These are phyloP conservation scores for Rhizopus delemar DNA, from an alignment of 371 early-diverging fungal species.

Conservation along the genomic window DNA sequence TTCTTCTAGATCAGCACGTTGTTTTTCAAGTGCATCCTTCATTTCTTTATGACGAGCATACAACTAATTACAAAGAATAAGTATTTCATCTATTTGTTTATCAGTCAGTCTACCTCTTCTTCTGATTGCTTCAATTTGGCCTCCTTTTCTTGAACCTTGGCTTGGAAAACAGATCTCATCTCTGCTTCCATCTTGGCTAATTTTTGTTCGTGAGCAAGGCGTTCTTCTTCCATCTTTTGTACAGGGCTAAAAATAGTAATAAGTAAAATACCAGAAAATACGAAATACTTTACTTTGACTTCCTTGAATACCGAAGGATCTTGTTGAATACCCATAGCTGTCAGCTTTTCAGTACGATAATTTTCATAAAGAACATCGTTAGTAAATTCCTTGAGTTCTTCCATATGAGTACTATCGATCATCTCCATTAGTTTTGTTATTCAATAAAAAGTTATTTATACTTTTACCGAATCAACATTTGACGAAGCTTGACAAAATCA, in stretches of 20 bases:
- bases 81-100: background rate
- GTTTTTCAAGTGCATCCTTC: constrained; percentile 95
- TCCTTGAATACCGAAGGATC: constrained; percentile 81
- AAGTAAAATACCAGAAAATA: background rate
- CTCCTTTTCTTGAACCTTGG: constrained; percentile 98
- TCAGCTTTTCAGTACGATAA: constrained; percentile 90
- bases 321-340: constrained; percentile 80
- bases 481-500: constrained; percentile 94
- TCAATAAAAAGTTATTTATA: background rate
- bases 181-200: constrained; percentile 97
- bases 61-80: constrained; percentile 45
- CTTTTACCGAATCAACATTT: constrained; percentile 77
- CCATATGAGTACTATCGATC: constrained; percentile 75
- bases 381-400: constrained; percentile 92
- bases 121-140: constrained; percentile 94
- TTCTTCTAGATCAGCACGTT: constrained; percentile 90
- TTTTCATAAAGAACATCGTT: constrained; percentile 94
- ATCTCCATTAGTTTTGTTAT: background rate
- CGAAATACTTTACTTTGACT: constrained; percentile 59
- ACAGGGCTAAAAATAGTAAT: constrained; percentile 57
- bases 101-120: constrained; percentile 73
- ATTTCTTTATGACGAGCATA: constrained; percentile 95
- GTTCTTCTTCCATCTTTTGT: constrained; percentile 92
- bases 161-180: constrained; percentile 97
- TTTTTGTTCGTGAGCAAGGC: constrained; percentile 89